Evolutionary conservation across 2,329 filamentous ascomycete genomes (phyloP), one percentile per base, ranked within the genome.

Genomic region (Pseudogymnoascus verrucosus): DNA sequence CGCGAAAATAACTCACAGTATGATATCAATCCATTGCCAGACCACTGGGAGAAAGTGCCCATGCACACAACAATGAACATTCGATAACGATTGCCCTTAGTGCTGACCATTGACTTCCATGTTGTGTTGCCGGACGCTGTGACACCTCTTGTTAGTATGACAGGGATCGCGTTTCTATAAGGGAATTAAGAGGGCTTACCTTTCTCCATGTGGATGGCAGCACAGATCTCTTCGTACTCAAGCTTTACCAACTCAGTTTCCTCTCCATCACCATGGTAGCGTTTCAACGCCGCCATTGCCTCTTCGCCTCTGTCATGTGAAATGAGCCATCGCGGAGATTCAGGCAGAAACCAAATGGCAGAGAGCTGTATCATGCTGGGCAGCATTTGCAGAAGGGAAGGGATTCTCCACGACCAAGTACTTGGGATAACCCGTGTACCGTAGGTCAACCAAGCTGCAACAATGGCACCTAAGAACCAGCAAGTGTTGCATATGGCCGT

Each of bases 401-500:
- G 76, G 65, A 77, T 73, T 19, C 76, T 72, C 76, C 76, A 78
- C 14, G 71, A 71, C 64, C 75, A 74, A 12, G 69, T 65, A 72
- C 5, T 74, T 71, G 60, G 74, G 73, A 3, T 72, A 72, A 62
- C 72, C 72, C 67, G 65, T 14, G 72, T 74, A 40, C 76, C 76
- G 61, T 75, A 78, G 0, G 78, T 77, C 23, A 79, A 77, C 65
- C 74, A 78, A 0, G 78, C 77, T 1, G 80, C 75, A 2, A 71
- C 65, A 31, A 82, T 79, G 4, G 70, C 68, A 4, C 80, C 79
- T 4, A 81, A 69, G 62, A 80, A 82, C 74, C 78, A 82, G 0
- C 76, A 81, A 2, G 76, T 79, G 62, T 84, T 84, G 74, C 82
- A 84, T 4, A 84, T 76, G 1, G 80, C 80, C 0, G 80, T 83